These are phyloP conservation scores for Tephrocybe sp. DNA, from an alignment of 768 basidiomycete genomes.

Conservation along the genomic window DNA sequence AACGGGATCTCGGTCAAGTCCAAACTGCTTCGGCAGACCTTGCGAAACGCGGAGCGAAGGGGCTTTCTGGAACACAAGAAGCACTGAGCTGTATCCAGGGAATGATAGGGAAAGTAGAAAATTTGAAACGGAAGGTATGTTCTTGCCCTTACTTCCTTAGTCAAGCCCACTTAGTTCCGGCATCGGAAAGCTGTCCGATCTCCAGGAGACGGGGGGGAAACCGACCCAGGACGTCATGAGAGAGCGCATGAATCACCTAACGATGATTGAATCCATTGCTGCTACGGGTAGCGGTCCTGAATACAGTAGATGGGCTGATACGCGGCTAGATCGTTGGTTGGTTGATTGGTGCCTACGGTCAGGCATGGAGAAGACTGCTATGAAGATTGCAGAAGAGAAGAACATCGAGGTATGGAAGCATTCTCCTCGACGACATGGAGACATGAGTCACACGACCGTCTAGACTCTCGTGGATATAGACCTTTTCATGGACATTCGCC, in stretches of 20 bases:
- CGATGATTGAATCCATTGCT: slow-evolving; percentile 55
- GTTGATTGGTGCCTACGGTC: slow-evolving; percentile 89
- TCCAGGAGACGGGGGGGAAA: slow-evolving; percentile 45
- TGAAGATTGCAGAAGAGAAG: slow-evolving; percentile 69
- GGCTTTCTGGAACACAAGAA: slow-evolving; percentile 43
- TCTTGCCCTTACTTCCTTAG: not conserved
- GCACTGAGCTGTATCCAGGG: slow-evolving; percentile 61
- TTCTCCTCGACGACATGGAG: not conserved
- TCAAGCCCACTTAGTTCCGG: slow-evolving; percentile 2
- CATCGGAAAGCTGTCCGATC: slow-evolving; percentile 37
- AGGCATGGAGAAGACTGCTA: slow-evolving; percentile 76
- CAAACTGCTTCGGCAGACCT: slow-evolving; percentile 60
- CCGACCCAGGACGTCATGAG: slow-evolving; percentile 73
- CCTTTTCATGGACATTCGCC: slow-evolving; percentile 83
- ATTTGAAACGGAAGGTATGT: slow-evolving; percentile 84
- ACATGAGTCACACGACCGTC: not conserved
- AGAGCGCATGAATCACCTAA: slow-evolving; percentile 72
- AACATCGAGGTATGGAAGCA: slow-evolving; percentile 65
- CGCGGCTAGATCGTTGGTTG: slow-evolving; percentile 81
- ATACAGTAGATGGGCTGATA: slow-evolving; percentile 76
- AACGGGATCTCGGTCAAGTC: slow-evolving; percentile 68
- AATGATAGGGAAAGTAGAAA: slow-evolving; percentile 76
- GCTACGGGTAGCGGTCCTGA: slow-evolving; percentile 45
- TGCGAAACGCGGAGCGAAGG: slow-evolving; percentile 38
- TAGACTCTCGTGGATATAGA: slow-evolving; percentile 90